phyloP scores from a whole-genome alignment of 495 filamentous ascomycete species.

The Parachaetomium inaequale region DNA sequence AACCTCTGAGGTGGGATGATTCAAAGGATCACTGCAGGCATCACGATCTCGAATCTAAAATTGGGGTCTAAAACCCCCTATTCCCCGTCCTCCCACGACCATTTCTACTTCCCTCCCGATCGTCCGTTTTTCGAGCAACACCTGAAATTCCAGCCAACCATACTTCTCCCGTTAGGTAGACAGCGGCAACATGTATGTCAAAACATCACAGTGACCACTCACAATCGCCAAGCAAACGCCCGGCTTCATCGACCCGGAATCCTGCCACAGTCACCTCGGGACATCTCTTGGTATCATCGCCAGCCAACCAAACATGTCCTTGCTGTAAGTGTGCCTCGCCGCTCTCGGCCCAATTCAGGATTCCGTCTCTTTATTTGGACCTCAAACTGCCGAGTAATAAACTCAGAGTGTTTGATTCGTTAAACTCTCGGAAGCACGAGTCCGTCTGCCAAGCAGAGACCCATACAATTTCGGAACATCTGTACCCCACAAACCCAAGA shows the following conservation, averaged over 20 bases:
- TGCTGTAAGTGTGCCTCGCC: not conserved
- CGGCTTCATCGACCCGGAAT: not conserved
- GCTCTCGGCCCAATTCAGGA: not conserved
- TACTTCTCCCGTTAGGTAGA: no score
- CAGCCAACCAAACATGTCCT: not conserved
- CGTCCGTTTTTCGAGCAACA: not conserved
- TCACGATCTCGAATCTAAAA: no score
- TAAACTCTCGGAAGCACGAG: not conserved
- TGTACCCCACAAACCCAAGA: slow-evolving; percentile 8
- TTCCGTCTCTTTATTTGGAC: not conserved
- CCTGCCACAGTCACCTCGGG: not conserved
- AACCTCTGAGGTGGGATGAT: no score
- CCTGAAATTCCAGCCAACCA: not conserved
- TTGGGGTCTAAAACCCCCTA: no score
- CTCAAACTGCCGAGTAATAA: slow-evolving; percentile 1
- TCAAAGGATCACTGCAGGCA: no score
- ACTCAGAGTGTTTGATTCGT: not conserved
- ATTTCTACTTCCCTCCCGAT: no score
- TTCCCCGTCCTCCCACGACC: no score
- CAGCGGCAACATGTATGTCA: not conserved
- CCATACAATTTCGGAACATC: not conserved
- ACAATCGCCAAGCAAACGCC: not conserved
- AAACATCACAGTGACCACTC: not conserved
- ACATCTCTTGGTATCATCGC: not conserved
- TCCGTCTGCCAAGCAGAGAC: not conserved